Percentiles rank a stretch among this genome's conserved stretches.
Conservation (phyloP, 805 yeast genomes). For the Saccharomycopsis sp. region DNA sequence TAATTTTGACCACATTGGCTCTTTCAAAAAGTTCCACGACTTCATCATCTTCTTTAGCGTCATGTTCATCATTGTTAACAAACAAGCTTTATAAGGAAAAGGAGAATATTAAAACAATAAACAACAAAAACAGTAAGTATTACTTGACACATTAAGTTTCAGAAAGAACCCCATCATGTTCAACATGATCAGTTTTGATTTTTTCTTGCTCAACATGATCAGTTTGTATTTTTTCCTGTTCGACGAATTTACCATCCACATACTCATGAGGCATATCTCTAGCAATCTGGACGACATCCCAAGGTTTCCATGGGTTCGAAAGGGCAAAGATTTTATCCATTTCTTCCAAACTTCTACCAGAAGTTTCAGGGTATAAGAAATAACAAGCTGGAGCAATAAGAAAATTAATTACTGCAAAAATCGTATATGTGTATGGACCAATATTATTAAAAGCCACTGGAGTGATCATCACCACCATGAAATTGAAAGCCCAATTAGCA, state of each 20-base stretch:
- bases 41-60: no score
- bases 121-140: no score
- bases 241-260: not conserved
- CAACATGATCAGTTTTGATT: not conserved
- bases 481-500: slow-evolving; percentile 54
- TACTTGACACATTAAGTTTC: no score
- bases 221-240: no score
- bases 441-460: slow-evolving; percentile 41
- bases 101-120: no score
- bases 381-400: slow-evolving; percentile 48
- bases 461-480: slow-evolving; percentile 55
- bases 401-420: slow-evolving; percentile 56
- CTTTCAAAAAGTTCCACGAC: no score
- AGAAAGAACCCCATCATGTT: not conserved
- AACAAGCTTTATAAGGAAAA: not conserved
- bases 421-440: slow-evolving; percentile 47
- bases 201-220: no score
- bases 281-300: slow-evolving; percentile 32
- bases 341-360: slow-evolving; percentile 64
- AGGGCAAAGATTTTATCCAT: slow-evolving; percentile 45
- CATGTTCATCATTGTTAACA: no score
- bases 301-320: slow-evolving; percentile 29
- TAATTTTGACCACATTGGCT: no score
- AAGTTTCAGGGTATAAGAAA: slow-evolving; percentile 67
- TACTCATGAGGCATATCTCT: slow-evolving; percentile 21